Evolutionary conservation across 2,329 filamentous ascomycete species (phyloP).

Genomic region (Arthrobotrys musiformis): DNA sequence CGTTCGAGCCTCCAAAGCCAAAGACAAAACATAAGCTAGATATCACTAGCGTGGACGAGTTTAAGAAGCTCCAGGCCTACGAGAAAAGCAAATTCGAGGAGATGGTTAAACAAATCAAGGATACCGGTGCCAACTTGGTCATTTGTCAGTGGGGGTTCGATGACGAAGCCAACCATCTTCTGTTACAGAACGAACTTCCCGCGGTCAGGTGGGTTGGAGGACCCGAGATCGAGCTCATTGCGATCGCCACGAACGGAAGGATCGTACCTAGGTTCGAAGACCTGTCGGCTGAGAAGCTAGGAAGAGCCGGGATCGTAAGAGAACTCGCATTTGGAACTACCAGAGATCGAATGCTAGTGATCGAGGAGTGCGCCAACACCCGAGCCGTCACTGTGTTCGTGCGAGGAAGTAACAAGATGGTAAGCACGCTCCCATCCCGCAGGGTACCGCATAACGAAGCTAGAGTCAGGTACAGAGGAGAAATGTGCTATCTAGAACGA

Average conservation of each 20-base stretch:
- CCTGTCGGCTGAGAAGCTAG: conserved; percentile 87
- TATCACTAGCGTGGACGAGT: conserved; percentile 96
- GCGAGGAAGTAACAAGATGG: conserved; percentile 99
- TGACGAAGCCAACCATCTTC: conserved; percentile 96
- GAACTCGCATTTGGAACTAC: conserved; percentile 98
- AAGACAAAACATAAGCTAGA: conserved; percentile 99
- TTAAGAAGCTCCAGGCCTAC: conserved; percentile 96
- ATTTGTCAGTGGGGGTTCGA: conserved; percentile 99
- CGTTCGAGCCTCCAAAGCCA: conserved; percentile 98
- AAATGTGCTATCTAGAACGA: conserved; percentile 9
- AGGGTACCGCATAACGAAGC: neutral
- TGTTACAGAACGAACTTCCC: conserved; percentile 94
- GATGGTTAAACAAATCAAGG: conserved; percentile 99
- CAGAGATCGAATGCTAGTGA: conserved; percentile 98
- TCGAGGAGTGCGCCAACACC: conserved; percentile 98
- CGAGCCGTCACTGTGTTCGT: conserved; percentile 96
- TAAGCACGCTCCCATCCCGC: conserved; percentile 64
- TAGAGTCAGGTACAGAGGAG: conserved; percentile 2
- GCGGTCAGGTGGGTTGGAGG: conserved; percentile 98
- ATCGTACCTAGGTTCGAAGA: conserved; percentile 99
- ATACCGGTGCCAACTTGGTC: conserved; percentile 93
- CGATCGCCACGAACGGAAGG: conserved; percentile 96
- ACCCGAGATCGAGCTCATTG: conserved; percentile 97
- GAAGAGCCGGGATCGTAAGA: conserved; percentile 85
- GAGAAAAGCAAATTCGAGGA: conserved; percentile 96